These are phyloP conservation scores for Paraphaeosphaeria minitans DNA, from an alignment of 2,329 filamentous ascomycete species.

Conservation along the genomic window DNA sequence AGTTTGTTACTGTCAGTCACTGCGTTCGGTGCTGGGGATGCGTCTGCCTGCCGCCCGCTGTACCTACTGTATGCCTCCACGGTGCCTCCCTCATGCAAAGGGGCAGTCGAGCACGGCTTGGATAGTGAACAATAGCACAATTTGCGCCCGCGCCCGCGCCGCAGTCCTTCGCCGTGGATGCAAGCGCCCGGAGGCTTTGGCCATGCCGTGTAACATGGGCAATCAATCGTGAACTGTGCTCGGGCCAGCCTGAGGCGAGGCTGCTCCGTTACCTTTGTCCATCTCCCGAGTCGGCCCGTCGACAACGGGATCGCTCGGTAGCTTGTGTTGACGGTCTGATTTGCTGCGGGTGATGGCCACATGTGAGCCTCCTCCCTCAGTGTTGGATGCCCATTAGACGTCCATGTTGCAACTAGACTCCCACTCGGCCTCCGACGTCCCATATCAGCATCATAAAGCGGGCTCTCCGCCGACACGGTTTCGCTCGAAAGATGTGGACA, in stretches of 20 bases:
- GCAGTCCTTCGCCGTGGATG: neutral
- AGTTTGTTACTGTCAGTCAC: no score
- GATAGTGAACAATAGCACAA: neutral
- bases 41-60: conserved; percentile 8
- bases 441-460: neutral
- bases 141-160: neutral
- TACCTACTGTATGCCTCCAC: neutral
- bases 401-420: neutral
- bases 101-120: conserved; percentile 1
- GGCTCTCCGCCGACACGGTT: neutral
- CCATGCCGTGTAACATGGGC: conserved; percentile 27
- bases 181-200: conserved; percentile 7
- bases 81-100: neutral
- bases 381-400: neutral
- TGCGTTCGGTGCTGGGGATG: conserved; percentile 12
- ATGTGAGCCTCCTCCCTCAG: neutral
- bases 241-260: conserved; percentile 6
- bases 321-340: neutral
- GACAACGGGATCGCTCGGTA: neutral
- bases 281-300: conserved; percentile 10
- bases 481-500: conserved; percentile 4
- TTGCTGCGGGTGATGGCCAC: neutral
- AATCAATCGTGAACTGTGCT: conserved; percentile 29
- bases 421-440: neutral
- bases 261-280: neutral